A percentile compares a stretch with the other conserved stretches of the same genome.
phyloP scores from a whole-genome alignment of 1,284 basidiomycete species.

The Pulveroboletus sp. region DNA sequence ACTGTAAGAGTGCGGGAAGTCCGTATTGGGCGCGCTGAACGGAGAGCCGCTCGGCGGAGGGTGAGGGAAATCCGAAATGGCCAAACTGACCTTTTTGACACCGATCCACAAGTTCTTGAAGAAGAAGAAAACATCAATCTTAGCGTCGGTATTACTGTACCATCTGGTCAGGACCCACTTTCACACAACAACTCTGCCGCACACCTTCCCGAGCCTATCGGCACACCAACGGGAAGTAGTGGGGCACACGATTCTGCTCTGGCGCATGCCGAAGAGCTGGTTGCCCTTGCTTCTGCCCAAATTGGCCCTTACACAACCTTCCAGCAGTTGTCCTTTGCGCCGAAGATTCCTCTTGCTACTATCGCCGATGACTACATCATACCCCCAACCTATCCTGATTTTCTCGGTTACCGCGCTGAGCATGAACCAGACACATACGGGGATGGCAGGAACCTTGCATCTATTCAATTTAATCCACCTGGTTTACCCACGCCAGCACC shows the following conservation, averaged over 20 bases:
- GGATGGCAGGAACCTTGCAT: conserved; percentile 49
- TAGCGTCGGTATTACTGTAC: conserved; percentile 58
- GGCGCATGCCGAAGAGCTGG: conserved; percentile 65
- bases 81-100: conserved; percentile 45
- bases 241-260: conserved; percentile 31
- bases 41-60: conserved; percentile 75
- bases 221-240: conserved; percentile 29
- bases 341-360: conserved; percentile 79
- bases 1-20: conserved; percentile 90
- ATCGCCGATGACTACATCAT: conserved; percentile 88
- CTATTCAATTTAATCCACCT: conserved; percentile 73
- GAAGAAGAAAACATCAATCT: conserved; percentile 66
- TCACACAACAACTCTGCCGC: conserved; percentile 29
- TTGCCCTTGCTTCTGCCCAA: conserved; percentile 64
- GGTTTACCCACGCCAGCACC: conserved; percentile 71
- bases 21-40: conserved; percentile 81
- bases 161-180: conserved; percentile 33
- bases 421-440: conserved; percentile 58
- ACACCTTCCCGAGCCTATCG: conserved; percentile 28
- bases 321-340: conserved; percentile 81
- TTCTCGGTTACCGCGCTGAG: conserved; percentile 65
- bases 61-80: conserved; percentile 63
- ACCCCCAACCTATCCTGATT: conserved; percentile 80
- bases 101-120: conserved; percentile 44
- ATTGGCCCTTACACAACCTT: conserved; percentile 85